Conservation (phyloP, 306 rosid species). For the Elaeagnus macrophylla region DNA sequence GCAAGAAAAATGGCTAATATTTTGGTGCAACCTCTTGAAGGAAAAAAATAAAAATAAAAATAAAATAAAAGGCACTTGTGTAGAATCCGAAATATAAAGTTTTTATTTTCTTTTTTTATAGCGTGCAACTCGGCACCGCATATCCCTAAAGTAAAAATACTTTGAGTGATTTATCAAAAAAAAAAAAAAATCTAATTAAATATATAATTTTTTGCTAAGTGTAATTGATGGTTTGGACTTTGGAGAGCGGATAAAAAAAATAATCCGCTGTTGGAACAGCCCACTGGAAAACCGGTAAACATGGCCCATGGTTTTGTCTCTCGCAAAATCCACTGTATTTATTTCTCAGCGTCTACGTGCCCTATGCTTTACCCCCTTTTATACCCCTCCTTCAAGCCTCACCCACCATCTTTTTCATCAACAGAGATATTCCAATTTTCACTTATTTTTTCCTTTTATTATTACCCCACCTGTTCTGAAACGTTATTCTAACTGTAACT, state of each 20-base stretch:
- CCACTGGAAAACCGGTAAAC: conserved; percentile 67
- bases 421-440: conserved; percentile 31
- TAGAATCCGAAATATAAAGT: too few species aligned
- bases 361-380: conserved; percentile 43
- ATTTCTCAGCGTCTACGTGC: conserved; percentile 36
- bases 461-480: conserved; percentile 12
- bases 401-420: conserved; percentile 23
- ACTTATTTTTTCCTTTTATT: conserved; percentile 20
- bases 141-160: too few species aligned
- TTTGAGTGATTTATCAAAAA: too few species aligned
- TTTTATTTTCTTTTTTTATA: too few species aligned
- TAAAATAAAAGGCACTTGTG: too few species aligned
- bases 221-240: too few species aligned
- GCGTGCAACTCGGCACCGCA: too few species aligned
- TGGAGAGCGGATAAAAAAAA: conserved; percentile 24
- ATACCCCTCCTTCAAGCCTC: conserved; percentile 31
- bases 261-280: conserved; percentile 88
- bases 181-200: too few species aligned
- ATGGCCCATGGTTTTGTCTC: conserved; percentile 98
- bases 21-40: too few species aligned
- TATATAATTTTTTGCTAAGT: too few species aligned
- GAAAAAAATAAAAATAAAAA: too few species aligned
- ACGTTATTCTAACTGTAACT: conserved; percentile 3
- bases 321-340: conserved; percentile 44
- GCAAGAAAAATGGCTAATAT: too few species aligned